Evolutionary conservation across 345 rosid species (phyloP).

Genomic region (Salix brachista): DNA sequence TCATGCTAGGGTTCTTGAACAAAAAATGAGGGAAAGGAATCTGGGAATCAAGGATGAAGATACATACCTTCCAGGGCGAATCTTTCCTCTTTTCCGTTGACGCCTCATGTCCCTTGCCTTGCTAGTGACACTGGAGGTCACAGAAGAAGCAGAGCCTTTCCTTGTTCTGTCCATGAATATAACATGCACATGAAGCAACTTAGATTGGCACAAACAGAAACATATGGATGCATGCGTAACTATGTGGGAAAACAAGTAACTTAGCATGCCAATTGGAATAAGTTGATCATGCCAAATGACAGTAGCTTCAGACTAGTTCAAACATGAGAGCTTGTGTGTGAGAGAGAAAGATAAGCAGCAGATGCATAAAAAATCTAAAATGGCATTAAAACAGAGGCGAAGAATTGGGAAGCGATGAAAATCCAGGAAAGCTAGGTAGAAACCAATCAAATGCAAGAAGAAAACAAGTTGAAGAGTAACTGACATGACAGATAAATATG

Average conservation of each 20-base stretch:
- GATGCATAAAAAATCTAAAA: neutral
- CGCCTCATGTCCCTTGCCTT: conserved; percentile 69
- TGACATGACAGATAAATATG: neutral
- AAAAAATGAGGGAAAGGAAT: neutral
- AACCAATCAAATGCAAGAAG: neutral
- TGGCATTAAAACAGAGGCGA: neutral
- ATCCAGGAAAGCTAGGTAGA: neutral
- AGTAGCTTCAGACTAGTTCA: neutral
- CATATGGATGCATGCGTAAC: neutral
- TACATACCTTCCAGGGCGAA: conserved; percentile 86
- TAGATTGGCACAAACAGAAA: neutral
- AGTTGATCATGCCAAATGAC: neutral
- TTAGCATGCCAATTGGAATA: neutral
- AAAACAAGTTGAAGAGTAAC: neutral
- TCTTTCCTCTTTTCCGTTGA: conserved; percentile 72
- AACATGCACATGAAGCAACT: conserved; percentile 1
- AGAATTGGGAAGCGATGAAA: neutral
- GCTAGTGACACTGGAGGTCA: conserved; percentile 55
- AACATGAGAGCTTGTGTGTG: neutral
- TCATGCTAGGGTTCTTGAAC: conserved; percentile 13
- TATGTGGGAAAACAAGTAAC: neutral
- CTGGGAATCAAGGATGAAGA: neutral
- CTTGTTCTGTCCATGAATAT: conserved; percentile 54
- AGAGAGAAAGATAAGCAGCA: neutral
- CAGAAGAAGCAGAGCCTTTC: conserved; percentile 66